A percentile compares a stretch with the other conserved stretches of the same genome.
phyloP scores from a whole-genome alignment of 2,329 filamentous ascomycete genomes.

The Pseudohalonectria lignicola region DNA sequence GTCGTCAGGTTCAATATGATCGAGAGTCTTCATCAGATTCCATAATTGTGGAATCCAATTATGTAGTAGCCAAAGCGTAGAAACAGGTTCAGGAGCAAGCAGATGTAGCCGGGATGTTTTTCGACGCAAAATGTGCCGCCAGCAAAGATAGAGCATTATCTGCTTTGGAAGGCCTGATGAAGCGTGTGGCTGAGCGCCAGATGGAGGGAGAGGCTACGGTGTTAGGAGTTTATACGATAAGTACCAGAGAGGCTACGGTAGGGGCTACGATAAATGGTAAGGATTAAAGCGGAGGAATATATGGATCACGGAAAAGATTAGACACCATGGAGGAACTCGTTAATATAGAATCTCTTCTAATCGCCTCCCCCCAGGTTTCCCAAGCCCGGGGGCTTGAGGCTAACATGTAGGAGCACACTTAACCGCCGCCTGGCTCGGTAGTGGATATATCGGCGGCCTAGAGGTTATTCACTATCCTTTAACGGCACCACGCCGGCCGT shows the following conservation, averaged over 20 bases:
- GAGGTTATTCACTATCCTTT: neutral
- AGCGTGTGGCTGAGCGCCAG: neutral
- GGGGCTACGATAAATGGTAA: neutral
- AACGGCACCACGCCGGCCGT: neutral
- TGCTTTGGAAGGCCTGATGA: neutral
- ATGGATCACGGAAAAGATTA: neutral
- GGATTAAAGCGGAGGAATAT: neutral
- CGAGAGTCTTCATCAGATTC: too few species aligned
- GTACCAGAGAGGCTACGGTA: neutral
- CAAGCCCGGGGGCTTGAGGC: neutral
- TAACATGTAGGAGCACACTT: neutral
- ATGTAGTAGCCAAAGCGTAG: too few species aligned
- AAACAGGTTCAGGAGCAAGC: too few species aligned
- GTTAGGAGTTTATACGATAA: neutral
- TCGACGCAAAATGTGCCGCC: too few species aligned
- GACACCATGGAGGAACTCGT: neutral
- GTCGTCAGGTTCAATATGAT: too few species aligned
- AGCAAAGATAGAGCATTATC: too few species aligned
- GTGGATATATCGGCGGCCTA: neutral
- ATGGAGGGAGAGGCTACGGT: neutral
- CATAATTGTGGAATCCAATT: too few species aligned
- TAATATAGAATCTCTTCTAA: neutral
- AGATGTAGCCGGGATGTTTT: too few species aligned
- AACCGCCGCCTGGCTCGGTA: neutral
- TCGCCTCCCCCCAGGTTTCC: neutral